phyloP scores from a whole-genome alignment of 192 early-diverging fungal genomes.

The Coemansia sp. region DNA sequence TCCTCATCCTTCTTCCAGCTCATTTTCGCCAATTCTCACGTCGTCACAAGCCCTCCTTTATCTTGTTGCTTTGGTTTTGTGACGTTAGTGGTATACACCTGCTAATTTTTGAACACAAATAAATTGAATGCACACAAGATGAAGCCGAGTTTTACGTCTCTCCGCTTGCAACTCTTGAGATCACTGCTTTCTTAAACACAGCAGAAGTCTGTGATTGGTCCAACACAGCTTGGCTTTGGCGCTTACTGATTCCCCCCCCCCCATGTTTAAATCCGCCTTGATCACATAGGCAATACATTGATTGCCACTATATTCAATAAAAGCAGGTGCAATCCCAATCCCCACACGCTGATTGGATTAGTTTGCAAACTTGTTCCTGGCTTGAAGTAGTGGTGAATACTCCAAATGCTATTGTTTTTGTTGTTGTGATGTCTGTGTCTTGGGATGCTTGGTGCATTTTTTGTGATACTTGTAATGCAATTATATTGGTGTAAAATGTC shows the following conservation, averaged over 20 bases:
- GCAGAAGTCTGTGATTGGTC: background rate
- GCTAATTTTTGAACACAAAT: background rate
- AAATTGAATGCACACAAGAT: slow-evolving; percentile 1
- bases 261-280: background rate
- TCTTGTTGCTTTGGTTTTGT: background rate
- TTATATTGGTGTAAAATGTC: too few species aligned
- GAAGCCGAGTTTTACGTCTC: background rate
- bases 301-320: too few species aligned
- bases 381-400: too few species aligned
- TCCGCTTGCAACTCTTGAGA: background rate
- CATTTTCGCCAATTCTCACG: slow-evolving; percentile 22
- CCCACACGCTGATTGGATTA: too few species aligned
- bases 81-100: background rate
- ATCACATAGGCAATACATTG: background rate
- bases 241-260: background rate
- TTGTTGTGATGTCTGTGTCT: too few species aligned
- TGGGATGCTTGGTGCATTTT: too few species aligned
- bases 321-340: too few species aligned
- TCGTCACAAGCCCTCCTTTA: background rate
- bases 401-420: too few species aligned
- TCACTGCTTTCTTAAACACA: background rate
- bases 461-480: too few species aligned
- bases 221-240: background rate
- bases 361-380: too few species aligned
- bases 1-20: slow-evolving; percentile 56